Conservation (phyloP, 2,329 filamentous ascomycete genomes). For the Tolypocladium amazonense region DNA sequence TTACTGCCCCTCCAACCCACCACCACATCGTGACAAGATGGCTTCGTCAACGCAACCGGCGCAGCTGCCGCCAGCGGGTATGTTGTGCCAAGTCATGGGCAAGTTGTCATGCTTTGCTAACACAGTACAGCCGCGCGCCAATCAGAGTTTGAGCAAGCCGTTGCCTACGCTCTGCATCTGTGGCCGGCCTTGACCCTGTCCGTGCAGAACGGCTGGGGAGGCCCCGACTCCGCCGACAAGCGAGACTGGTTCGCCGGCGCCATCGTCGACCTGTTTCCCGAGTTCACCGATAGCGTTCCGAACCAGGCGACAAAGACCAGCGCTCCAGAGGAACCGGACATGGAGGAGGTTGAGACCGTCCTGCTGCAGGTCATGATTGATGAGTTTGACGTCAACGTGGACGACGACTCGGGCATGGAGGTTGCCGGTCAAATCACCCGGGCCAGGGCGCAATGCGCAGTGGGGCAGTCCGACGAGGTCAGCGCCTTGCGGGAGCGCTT, state of each 20-base stretch:
- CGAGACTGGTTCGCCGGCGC: conserved; percentile 93
- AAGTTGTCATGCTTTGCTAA: not conserved
- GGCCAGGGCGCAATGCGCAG: conserved; percentile 51
- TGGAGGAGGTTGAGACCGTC: conserved; percentile 72
- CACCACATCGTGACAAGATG: conserved; percentile 9
- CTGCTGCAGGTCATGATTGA: conserved; percentile 87
- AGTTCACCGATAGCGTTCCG: conserved; percentile 40
- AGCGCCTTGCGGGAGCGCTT: conserved; percentile 53
- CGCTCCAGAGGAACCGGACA: conserved; percentile 46
- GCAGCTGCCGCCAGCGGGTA: conserved; percentile 21
- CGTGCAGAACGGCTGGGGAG: conserved; percentile 81
- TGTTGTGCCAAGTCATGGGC: not conserved
- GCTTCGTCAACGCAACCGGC: conserved; percentile 16
- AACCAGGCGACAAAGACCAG: conserved; percentile 14
- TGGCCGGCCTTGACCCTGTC: conserved; percentile 86
- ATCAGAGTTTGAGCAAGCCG: conserved; percentile 70
- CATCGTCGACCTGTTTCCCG: conserved; percentile 68
- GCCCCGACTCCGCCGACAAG: conserved; percentile 72
- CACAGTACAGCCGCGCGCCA: conserved; percentile 39
- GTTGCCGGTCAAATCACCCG: conserved; percentile 65
- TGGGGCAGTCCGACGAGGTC: conserved; percentile 56
- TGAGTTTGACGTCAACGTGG: conserved; percentile 87
- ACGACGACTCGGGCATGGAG: conserved; percentile 73
- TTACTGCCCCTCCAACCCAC: not conserved
- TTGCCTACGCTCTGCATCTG: conserved; percentile 73